These are phyloP conservation scores for Tarenaya hassleriana DNA, from an alignment of 345 rosid genomes.

Conservation along the genomic window DNA sequence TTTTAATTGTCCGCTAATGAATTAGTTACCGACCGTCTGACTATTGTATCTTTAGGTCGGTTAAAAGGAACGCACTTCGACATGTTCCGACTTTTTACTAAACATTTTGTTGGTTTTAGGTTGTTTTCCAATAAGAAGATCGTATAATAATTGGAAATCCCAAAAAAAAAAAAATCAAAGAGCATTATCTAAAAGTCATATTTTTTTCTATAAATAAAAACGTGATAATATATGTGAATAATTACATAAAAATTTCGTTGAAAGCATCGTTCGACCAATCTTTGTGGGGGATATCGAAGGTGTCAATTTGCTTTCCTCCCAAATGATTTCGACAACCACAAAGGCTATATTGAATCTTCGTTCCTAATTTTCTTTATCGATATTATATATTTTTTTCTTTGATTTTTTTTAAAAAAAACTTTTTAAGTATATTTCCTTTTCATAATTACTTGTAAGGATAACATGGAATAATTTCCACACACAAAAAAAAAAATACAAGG, in stretches of 20 bases:
- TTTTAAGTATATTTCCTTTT: too few relatives aligned
- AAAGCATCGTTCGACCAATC: constrained; percentile 29
- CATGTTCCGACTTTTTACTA: constrained; percentile 26
- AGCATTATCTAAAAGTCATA: constrained; percentile 10
- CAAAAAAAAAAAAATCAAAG: background rate
- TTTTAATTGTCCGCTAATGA: too few relatives aligned
- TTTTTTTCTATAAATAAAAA: background rate
- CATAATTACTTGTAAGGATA: background rate
- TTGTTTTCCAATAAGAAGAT: constrained; percentile 11
- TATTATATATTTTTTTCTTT: constrained; percentile 1
- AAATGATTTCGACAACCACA: constrained; percentile 29
- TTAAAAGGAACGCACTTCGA: constrained; percentile 29
- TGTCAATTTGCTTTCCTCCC: constrained; percentile 26
- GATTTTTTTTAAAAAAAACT: too few relatives aligned
- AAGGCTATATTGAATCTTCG: constrained; percentile 24
- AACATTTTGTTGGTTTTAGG: background rate
- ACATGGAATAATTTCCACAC: too few relatives aligned
- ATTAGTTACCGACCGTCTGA: too few relatives aligned
- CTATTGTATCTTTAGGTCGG: constrained; percentile 25
- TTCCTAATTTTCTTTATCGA: background rate
- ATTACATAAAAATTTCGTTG: constrained; percentile 17
- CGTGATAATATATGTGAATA: background rate
- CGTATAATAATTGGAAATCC: constrained; percentile 14
- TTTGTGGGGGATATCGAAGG: too few relatives aligned
- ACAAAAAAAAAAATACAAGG: too few relatives aligned